These are phyloP conservation scores for Hibiscus syriacus DNA, from an alignment of 345 rosid species.

Conservation along the genomic window DNA sequence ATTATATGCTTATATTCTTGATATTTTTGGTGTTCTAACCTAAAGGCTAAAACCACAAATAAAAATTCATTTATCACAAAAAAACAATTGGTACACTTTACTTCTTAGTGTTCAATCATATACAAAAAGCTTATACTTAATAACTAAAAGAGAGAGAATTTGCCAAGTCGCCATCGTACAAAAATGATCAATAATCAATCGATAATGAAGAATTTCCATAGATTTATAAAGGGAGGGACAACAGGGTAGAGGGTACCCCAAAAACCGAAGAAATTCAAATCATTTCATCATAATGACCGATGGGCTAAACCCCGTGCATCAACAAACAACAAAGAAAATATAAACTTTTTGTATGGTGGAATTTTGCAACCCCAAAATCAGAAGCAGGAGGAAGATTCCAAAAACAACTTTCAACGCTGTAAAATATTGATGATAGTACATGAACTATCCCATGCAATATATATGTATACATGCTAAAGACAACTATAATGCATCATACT, in stretches of 20 bases:
- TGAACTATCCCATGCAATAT: neutral
- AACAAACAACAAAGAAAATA: neutral
- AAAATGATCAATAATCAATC: constrained; percentile 19
- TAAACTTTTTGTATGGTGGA: neutral
- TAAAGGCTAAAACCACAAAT: too few relatives aligned
- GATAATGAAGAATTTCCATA: constrained; percentile 14
- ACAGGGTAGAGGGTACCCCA: neutral
- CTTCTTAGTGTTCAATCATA: neutral
- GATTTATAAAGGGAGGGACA: neutral
- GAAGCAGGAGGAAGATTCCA: constrained; percentile 21
- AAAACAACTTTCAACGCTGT: neutral
- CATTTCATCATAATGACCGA: constrained; percentile 32
- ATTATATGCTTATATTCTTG: too few relatives aligned
- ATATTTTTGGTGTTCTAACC: too few relatives aligned
- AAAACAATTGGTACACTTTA: too few relatives aligned
- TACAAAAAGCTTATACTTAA: neutral
- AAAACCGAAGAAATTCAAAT: constrained; percentile 17
- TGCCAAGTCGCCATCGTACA: neutral
- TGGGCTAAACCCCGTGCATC: neutral
- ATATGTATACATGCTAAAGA: neutral
- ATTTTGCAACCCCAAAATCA: too few relatives aligned
- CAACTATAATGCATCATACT: neutral
- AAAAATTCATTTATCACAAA: too few relatives aligned
- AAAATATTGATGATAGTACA: neutral
- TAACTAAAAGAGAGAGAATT: neutral